These are phyloP conservation scores for Skeletonema marinoi DNA, from an alignment of 108 stramenopile genomes.

Conservation along the genomic window DNA sequence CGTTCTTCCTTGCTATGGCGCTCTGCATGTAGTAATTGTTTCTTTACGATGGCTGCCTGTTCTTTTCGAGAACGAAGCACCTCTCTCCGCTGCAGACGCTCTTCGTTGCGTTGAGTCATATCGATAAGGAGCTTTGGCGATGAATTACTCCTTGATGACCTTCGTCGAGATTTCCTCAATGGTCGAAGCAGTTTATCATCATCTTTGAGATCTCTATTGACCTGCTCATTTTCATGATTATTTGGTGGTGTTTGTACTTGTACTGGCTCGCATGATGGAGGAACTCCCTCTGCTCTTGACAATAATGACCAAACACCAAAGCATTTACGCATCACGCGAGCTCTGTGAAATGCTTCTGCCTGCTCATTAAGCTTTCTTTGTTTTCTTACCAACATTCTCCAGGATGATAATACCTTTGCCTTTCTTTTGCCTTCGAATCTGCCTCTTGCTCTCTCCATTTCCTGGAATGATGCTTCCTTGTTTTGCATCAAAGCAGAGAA, in stretches of 20 bases:
- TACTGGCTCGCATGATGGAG: neutral
- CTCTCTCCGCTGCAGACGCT: constrained; percentile 20
- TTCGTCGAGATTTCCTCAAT: neutral
- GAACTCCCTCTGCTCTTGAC: neutral
- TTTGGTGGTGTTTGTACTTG: neutral
- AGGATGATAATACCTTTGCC: neutral
- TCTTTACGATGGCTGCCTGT: constrained; percentile 2
- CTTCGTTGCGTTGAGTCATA: constrained; percentile 16
- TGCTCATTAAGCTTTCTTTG: neutral
- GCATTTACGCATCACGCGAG: neutral
- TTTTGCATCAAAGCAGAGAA: neutral
- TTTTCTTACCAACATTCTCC: neutral
- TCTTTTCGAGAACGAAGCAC: constrained; percentile 14
- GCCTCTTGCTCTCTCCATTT: neutral
- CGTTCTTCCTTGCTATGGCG: neutral
- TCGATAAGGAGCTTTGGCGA: constrained; percentile 21
- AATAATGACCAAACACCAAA: neutral
- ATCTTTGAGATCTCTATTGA: neutral
- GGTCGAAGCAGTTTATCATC: constrained; percentile 1
- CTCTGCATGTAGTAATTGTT: constrained; percentile 14
- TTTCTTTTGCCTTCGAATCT: neutral
- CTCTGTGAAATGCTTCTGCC: neutral
- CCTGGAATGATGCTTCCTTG: neutral
- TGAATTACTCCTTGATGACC: neutral
- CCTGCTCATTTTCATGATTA: neutral